Evolutionary conservation across 2,329 filamentous ascomycete genomes (phyloP), one percentile per base, ranked within the genome.

Genomic region (Microdochium paspali): DNA sequence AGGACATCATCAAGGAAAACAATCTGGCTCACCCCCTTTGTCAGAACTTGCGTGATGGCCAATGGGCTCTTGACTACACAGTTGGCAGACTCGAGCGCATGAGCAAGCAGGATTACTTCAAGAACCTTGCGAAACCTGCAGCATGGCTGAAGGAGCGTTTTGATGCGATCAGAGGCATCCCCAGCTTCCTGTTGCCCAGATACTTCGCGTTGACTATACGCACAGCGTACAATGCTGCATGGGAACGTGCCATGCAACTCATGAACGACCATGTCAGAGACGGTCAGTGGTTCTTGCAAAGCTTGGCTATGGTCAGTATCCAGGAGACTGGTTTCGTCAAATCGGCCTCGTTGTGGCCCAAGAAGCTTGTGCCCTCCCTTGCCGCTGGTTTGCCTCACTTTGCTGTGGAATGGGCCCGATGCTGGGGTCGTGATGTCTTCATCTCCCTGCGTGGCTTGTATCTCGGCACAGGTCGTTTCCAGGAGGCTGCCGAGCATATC

Each of bases 361-460:
- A 83, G 54, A 91, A 88, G 63, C 71, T 79, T 20, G 90, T 95
- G 1, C 88, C 91, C 2, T 91, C 86, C 44, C 75, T 98, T 56
- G 91, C 93, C 18, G 93, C 93, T 26, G 93, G 93, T 15, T 71
- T 98, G 44, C 93, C 93, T 30, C 93, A 98, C 66, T 98, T 98
- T 61, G 80, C 93, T 0, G 85, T 87, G 9, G 85, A 90, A 57
- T 98, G 93, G 90, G 90, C 91, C 45, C 80, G 93, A 57, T 96
- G 91, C 66, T 98, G 93, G 93, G 93, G 94, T 7, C 84, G 93
- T 48, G 93, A 98, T 64, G 89, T 96, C 12, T 97, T 96, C 65
- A 98, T 98, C 53, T 93, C 93, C 13, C 79, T 95, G 35, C 85
- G 93, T 45, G 93, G 93, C 40, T 74, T 98, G n/a, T 88, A 87